Base-by-base conservation (phyloP, 2,329 filamentous ascomycete species). In the Xenoacremonium recifei region DNA sequence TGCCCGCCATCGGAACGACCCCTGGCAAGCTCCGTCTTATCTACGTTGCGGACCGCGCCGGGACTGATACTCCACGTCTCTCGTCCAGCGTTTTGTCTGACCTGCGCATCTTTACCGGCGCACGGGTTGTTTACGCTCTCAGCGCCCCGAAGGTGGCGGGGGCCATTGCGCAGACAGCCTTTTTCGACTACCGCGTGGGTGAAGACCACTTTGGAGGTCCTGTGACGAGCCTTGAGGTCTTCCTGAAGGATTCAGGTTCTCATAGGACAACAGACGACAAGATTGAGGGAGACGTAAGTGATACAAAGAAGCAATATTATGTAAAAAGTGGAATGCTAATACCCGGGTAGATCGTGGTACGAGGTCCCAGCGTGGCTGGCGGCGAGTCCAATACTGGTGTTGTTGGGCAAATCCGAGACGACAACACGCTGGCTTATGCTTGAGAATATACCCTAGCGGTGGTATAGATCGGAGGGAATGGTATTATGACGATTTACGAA, bases 101-200 rank as follows among this genome's bases (percentile, higher is more conserved):
- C 58, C 68, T 97, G 43, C 82, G 91, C 34, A 77, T 95, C 39
- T 88, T 90, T 64, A 88, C 87, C 2, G 80, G 85, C 20, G 85
- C 89, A 2, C 81, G 89, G 38, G 75, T 96, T 42, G 75, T 95
- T 37, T 96, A 97, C 64, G 91, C 90, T 3, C 74, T 99, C 40
- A 87, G 89, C 15, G 83, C 87, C 1, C 73, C 89, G 18, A 80
- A 81, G 47, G 87, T 97, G n/a, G 92, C 91, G 3, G 93, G 93
- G 27, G 85, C 91, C 1, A 80, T 95, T n/a, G 74, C 85, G 1
- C 92, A 97, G 68, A 95, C 88, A 6, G 84, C 88, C 47, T 76
- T 91, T 29, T 95, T 88, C 60, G 92, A 97, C 62, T 97, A 97
- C 64, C 75, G 92, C 51, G 74, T 76, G 48, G 69, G 66, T 27